Evolutionary conservation across 192 early-diverging fungal genomes (phyloP), one percentile per base, ranked within the genome.

Genomic region (Coemansia sp.): DNA sequence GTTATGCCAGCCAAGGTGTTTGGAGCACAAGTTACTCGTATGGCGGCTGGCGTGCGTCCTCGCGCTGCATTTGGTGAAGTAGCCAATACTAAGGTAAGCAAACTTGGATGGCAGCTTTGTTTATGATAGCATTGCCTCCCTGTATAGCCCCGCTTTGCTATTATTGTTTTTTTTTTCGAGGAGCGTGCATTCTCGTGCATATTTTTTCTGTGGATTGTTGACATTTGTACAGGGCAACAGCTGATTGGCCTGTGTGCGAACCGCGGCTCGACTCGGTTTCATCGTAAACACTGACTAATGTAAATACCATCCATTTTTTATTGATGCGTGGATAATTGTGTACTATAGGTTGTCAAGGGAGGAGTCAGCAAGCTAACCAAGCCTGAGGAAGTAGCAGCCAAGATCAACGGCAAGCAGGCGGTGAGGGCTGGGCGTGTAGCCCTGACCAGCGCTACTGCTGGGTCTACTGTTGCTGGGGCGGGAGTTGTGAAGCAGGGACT

Each of bases 21-120:
- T 68, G 75, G 63, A 7, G 40, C 60, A 3, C 46, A 63, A 27
- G 21, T 62, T 44, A n/a, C 59, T 14, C n/a, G 19, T 19, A 9
- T 27, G 6, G 21, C 57, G 0, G 63, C 39, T 13, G 42, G 39
- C 7, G 33, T 41, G 4, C 67, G 79, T 6, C 7, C 74, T 0
- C 79, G 79, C 19, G 70, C 34, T 21, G 79, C 75, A 1, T 53
- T 82, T 36, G 72, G 69, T 35, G 65, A 78, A 8, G 76, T 78
- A 11, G 42, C 59, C 8, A 77, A 74, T 31, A 45, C 66, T 9
- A 75, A 72, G 70, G 78, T 77, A 70, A 64, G 53, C 31, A 35
- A 45, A 19, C 19, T 10, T 14, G 24, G 4, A 63, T 21, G 17
- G 19, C 8, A 1, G 45, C 31, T 3, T 39, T 65, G 50, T 65